phyloP scores from a whole-genome alignment of 176 grass and related monocot genomes.

The Luzula sylvatica region DNA sequence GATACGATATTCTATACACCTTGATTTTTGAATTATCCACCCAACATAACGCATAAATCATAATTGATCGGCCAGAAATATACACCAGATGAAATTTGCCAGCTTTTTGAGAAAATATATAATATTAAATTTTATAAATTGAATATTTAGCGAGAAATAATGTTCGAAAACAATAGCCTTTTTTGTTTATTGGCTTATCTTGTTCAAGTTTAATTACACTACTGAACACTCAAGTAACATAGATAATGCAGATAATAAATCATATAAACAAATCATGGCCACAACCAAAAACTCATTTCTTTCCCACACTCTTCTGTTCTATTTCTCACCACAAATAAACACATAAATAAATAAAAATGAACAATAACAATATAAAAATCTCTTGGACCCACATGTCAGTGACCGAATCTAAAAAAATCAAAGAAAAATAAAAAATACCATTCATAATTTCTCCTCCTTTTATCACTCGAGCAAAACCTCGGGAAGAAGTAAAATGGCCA shows the following conservation, averaged over 20 bases:
- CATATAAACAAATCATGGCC: not conserved
- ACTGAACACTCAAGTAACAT: too few species aligned
- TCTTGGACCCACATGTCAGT: slow-evolving; percentile 8
- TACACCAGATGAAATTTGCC: too few species aligned
- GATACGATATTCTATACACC: too few species aligned
- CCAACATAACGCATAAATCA: too few species aligned
- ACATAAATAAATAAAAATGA: not conserved
- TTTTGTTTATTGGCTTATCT: too few species aligned
- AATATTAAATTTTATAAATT: too few species aligned
- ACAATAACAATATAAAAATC: not conserved
- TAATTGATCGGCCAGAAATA: too few species aligned
- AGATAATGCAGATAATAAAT: not conserved
- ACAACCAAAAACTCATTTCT: not conserved
- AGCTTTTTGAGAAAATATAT: too few species aligned
- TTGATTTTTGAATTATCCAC: too few species aligned
- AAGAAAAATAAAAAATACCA: not conserved
- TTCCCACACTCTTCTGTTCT: not conserved
- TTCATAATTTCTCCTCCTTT: not conserved
- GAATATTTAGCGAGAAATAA: too few species aligned
- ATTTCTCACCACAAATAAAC: not conserved
- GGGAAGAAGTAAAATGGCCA: slow-evolving; percentile 16
- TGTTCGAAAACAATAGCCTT: too few species aligned
- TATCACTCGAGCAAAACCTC: not conserved
- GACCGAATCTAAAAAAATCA: not conserved
- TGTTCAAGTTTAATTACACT: too few species aligned